Base-by-base conservation (phyloP, 768 basidiomycete species). In the Kwoniella sp. region DNA sequence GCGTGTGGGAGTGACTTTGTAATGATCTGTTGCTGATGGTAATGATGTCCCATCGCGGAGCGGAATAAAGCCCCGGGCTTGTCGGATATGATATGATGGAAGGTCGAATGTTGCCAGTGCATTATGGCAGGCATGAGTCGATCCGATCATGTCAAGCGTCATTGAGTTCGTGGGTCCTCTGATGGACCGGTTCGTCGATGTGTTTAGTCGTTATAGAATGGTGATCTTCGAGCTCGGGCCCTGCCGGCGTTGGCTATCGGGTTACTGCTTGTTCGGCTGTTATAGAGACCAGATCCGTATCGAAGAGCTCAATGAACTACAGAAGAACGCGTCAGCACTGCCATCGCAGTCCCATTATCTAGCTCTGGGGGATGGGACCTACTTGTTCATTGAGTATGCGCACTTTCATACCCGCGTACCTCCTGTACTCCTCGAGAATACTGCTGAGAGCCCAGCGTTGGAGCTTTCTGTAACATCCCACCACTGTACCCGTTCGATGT, bases 281-380 rank as follows among this genome's bases (percentile, higher is more conserved):
- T 37, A 77, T 69, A 0, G 75, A 67, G 13, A 81, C 77, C 48
- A 81, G 61, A 68, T 81, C 80, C 54, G 75, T 79, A 61, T 81
- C 80, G 55, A 82, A 82, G 15, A 82, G 73, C 71, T 82, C 82
- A 62, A 82, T 82, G 62, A 82, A 82, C 81, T 82, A 63, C 11
- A 7, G 12, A 55, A 56, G 8, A 25, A 41, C 26, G 26, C 2
- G 4, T 25, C 13, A 60, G 25, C 25, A 4, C 20, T 5, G 29
- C 50, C 50, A 28, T 23, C 50, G 8, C 5, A 13, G 20, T 26
- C 20, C 7, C 3, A 45, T 17, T 20, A 4, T 45, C 41, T 45
- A 37, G 34, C 5, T 37, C 34, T 7, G 7, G 15, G 29, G 9
- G 51, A n/a, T 15, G 12, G n/a, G 22, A 73, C 75, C 55, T 25